Evolutionary conservation across 768 basidiomycete genomes (phyloP).

Genomic region (Auriscalpium orientale): DNA sequence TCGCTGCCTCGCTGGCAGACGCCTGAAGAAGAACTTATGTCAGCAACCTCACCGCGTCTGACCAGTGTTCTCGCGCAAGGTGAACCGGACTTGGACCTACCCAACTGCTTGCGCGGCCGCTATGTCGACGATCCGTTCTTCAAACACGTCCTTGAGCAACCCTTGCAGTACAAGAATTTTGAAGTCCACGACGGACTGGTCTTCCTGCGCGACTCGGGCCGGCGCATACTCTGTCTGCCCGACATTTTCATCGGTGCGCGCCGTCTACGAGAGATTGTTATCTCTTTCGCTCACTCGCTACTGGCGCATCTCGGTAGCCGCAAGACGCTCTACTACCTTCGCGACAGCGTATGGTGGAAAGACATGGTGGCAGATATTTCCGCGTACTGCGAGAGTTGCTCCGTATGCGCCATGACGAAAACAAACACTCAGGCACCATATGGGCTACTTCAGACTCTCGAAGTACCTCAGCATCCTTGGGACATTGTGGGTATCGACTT

Average conservation of each 20-base stretch:
- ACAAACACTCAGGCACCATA: slow-evolving; percentile 15
- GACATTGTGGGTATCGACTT: slow-evolving; percentile 23
- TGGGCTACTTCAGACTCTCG: slow-evolving; percentile 20
- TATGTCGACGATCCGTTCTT: slow-evolving; percentile 28
- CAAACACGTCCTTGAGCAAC: slow-evolving; percentile 15
- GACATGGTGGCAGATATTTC: slow-evolving; percentile 22
- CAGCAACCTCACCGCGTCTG: background rate
- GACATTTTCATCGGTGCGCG: slow-evolving; percentile 15
- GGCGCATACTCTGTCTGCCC: slow-evolving; percentile 22
- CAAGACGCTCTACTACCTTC: slow-evolving; percentile 28
- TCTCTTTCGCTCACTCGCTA: slow-evolving; percentile 30
- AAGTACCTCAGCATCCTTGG: slow-evolving; percentile 20
- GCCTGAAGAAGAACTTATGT: background rate
- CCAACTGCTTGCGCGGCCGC: slow-evolving; percentile 4
- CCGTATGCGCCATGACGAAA: slow-evolving; percentile 16
- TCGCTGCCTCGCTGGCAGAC: too few species aligned
- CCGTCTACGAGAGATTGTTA: slow-evolving; percentile 24
- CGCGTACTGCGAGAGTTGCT: slow-evolving; percentile 21
- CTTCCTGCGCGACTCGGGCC: slow-evolving; percentile 5
- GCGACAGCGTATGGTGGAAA: slow-evolving; percentile 35
- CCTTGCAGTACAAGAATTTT: slow-evolving; percentile 22
- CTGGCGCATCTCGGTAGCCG: slow-evolving; percentile 30
- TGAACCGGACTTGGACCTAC: slow-evolving; percentile 8
- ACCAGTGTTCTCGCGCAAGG: background rate
- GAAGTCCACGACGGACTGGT: slow-evolving; percentile 14